Percentiles rank a stretch among this genome's conserved stretches.
These are phyloP conservation scores for Dianthus caryophyllus DNA, from an alignment of 148 eudicot species.

Conservation along the genomic window DNA sequence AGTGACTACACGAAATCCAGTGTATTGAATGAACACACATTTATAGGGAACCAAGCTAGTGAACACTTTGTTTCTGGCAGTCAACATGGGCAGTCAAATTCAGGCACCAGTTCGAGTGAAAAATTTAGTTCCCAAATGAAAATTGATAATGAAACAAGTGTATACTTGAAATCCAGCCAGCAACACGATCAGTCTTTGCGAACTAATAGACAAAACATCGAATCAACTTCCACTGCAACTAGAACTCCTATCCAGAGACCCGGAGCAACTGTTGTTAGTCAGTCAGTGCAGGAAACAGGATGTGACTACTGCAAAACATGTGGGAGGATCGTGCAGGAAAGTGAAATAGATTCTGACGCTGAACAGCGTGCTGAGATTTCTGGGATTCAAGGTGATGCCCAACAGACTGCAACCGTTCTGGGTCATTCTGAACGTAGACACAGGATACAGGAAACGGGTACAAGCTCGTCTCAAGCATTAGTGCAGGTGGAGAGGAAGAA, in stretches of 20 bases:
- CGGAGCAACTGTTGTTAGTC: conserved; percentile 18
- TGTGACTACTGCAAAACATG: conserved; percentile 34
- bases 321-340: conserved; percentile 27
- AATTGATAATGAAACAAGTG: not conserved
- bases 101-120: conserved; percentile 26
- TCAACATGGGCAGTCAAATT: conserved; percentile 28
- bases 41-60: conserved; percentile 14
- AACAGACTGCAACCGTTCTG: conserved; percentile 22
- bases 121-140: conserved; percentile 15
- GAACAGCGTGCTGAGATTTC: conserved; percentile 26
- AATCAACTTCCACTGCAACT: conserved; percentile 25
- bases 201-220: conserved; percentile 22
- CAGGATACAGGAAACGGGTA: conserved; percentile 28
- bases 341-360: conserved; percentile 27
- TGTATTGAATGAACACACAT: conserved; percentile 30
- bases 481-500: conserved; percentile 28
- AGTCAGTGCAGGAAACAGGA: conserved; percentile 30
- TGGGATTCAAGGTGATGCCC: conserved; percentile 26
- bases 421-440: conserved; percentile 34
- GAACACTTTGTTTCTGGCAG: conserved; percentile 28
- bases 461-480: conserved; percentile 26
- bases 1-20: conserved; percentile 28
- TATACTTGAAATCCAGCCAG: not conserved
- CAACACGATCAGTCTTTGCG: conserved; percentile 17
- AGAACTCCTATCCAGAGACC: conserved; percentile 24